These are phyloP conservation scores for Kazachstania psychrophila DNA, from an alignment of 805 yeast species.

Conservation along the genomic window DNA sequence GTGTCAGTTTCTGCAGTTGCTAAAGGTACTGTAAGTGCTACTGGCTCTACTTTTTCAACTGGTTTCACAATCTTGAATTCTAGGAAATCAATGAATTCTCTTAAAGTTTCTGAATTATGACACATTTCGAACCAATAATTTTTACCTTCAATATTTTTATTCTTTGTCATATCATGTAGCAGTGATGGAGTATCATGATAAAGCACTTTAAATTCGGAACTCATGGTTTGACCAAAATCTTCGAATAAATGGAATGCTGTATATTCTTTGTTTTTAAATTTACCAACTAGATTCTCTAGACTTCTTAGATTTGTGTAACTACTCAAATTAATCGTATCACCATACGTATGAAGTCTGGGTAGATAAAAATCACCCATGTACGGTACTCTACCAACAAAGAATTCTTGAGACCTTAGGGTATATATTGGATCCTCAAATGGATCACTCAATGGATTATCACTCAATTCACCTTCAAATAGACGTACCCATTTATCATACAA, in stretches of 20 bases:
- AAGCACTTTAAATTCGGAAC: conserved; percentile 17
- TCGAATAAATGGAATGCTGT: conserved; percentile 13
- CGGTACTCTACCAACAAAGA: conserved; percentile 21
- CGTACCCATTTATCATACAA: conserved; percentile 15
- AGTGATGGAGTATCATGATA: conserved; percentile 20
- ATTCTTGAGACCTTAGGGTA: conserved; percentile 19
- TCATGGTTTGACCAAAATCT: conserved; percentile 15
- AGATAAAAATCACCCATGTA: conserved; percentile 24
- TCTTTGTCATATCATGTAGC: conserved; percentile 11
- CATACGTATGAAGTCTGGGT: conserved; percentile 21
- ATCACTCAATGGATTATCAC: conserved; percentile 17
- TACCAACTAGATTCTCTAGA: conserved; percentile 8
- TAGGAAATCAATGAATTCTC: conserved; percentile 13
- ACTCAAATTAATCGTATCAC: conserved; percentile 6
- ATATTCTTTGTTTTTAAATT: conserved; percentile 9
- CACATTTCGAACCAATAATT: conserved; percentile 23
- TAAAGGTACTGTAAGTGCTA: too few relatives aligned
- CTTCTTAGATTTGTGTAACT: conserved; percentile 15
- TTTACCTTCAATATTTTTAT: conserved; percentile 4
- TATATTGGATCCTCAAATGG: conserved; percentile 20
- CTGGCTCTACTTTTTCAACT: conserved; percentile 4
- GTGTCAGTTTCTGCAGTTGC: too few relatives aligned
- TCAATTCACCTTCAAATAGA: conserved; percentile 17
- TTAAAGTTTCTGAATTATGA: conserved; percentile 13
- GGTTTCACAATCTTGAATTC: conserved; percentile 11